Evolutionary conservation across 164 flowering plant genomes (phyloP), one percentile per base, ranked within the genome.

Genomic region (Echeveria elegans): DNA sequence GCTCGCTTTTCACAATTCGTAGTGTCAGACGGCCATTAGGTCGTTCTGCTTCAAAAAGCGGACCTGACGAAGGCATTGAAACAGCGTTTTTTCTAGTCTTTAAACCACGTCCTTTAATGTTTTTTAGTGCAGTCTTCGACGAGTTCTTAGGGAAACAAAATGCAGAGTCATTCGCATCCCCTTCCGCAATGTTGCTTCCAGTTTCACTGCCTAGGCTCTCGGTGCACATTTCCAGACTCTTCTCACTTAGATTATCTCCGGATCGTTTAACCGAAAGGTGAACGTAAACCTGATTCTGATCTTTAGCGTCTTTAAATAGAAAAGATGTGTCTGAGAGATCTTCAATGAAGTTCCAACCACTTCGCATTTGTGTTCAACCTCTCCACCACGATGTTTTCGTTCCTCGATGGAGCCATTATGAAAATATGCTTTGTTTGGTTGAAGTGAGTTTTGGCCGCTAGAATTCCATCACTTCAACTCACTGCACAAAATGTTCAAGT

Each of bases 201-300:
- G n/a, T n/a, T n/a, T n/a, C n/a, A n/a, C n/a, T n/a, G n/a, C n/a
- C n/a, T n/a, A n/a, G n/a, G n/a, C n/a, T n/a, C n/a, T n/a, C n/a
- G n/a, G n/a, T n/a, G n/a, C n/a, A n/a, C n/a, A n/a, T n/a, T n/a
- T n/a, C n/a, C n/a, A n/a, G n/a, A 8, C 92, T 85, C 63, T 75
- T 79, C 19, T 72, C 68, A 63, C 82, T 82, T 4, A 89, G 80
- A 47, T 31, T 58, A 1, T 79, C 75, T 8, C 77, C 30, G 9
- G 84, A 79, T 52, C 76, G 80, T 76, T 77, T 84, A 2, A 26
- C 71, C 0, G 73, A 73, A 10, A 89, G 91, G 47, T 82, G 91
- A 12, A 86, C 77, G 45, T 82, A 86, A 6, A 73, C 76, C 23
- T 71, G 37, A 1, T 82, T 80, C 34, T 15, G n/a, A 63, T 6